Evolutionary conservation across 1,139 yeast species (phyloP), one percentile per base, ranked within the genome.

Genomic region (Nakaseomyces bracarensis): DNA sequence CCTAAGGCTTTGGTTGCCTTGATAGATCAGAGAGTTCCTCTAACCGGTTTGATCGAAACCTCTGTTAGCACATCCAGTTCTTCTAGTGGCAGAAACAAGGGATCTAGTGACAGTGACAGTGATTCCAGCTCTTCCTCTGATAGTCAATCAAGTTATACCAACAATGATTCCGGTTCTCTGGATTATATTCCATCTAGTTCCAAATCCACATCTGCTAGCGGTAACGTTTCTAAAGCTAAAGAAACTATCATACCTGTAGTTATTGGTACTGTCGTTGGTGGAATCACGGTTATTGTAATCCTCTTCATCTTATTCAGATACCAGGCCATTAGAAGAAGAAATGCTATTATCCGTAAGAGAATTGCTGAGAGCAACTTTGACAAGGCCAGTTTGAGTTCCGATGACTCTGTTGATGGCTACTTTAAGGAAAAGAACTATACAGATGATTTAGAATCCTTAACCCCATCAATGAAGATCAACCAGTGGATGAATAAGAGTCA

Each of bases 251-350:
- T 77, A 15, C 83, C 82, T 28, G 67, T 79, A 26, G 71, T 81
- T 21, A 66, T 80, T 39, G 87, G 87, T 44, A 75, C 83, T n/a
- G 75, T 79, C 19, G 73, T 74, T 21, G 91, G 89, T 43, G 75
- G 79, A 44, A 66, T 72, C 5, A 59, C 72, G 20, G 81, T 79
- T 60, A 65, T 80, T 59, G 65, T 74, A 1, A 65, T 75, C 34
- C 70, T 81, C 71, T 51, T 65, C 20, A 16, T 30, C 21, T 30
- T 30, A 21, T 30, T 30, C 35, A 30, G 35, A 30, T 30, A 18
- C 35, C 35, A 30, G 5, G 35, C 35, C 16, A 30, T 30, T 8
- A 30, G 23, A 30, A 30, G 35, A 19, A 30, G 35, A 30, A 13
- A 30, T 9, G 23, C 21, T 6, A 18, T 30, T 7, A 42, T 41